A percentile compares a stretch with the other conserved stretches of the same genome.
phyloP scores from a whole-genome alignment of 2,329 filamentous ascomycete species.

The Penicillium sp. region DNA sequence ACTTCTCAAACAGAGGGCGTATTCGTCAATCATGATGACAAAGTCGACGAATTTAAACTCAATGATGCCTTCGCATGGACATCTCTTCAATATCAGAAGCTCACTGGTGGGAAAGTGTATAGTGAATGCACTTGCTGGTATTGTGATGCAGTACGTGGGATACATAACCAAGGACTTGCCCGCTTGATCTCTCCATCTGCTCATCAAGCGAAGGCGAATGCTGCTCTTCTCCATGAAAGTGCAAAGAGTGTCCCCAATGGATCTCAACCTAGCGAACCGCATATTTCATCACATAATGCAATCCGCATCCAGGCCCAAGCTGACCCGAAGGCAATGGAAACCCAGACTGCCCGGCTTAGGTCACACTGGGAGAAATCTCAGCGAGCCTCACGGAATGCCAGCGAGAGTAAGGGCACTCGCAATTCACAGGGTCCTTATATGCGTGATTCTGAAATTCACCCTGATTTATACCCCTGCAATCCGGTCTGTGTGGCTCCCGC shows the following conservation, averaged over 20 bases:
- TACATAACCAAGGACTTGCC: background rate
- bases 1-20: conserved; percentile 47
- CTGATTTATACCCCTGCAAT: conserved; percentile 4
- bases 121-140: conserved; percentile 80
- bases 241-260: background rate
- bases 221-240: background rate
- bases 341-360: background rate
- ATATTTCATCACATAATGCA: conserved; percentile 9
- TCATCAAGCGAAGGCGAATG: background rate
- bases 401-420: background rate
- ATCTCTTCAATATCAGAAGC: conserved; percentile 67
- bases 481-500: conserved; percentile 3
- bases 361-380: background rate
- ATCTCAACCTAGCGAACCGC: background rate
- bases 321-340: conserved; percentile 2
- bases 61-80: conserved; percentile 72
- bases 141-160: conserved; percentile 4
- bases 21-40: conserved; percentile 82
- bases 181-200: background rate
- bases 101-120: conserved; percentile 67
- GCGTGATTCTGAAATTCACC: conserved; percentile 6
- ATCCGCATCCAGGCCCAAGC: conserved; percentile 2
- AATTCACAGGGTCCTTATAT: conserved; percentile 2
- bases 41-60: conserved; percentile 71
- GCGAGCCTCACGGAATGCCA: background rate